A percentile compares a stretch with the other conserved stretches of the same genome.
phyloP scores from a whole-genome alignment of 1,284 basidiomycete genomes.

The Ganoderma sp. region DNA sequence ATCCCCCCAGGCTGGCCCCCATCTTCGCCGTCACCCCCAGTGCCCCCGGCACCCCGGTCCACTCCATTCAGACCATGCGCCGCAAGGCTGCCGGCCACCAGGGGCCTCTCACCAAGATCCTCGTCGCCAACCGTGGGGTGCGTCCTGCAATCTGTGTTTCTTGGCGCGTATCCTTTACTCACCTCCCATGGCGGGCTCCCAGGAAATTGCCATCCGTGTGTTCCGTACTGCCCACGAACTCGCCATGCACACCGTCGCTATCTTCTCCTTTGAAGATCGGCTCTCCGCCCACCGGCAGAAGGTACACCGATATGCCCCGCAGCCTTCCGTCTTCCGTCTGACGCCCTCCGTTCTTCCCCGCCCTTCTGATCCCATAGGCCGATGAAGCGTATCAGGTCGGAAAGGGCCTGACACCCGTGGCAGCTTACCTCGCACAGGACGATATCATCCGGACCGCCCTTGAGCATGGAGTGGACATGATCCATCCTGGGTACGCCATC shows the following conservation, averaged over 20 bases:
- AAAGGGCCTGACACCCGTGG: constrained; percentile 93
- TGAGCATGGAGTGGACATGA: constrained; percentile 99
- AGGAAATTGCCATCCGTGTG: constrained; percentile 99
- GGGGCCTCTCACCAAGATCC: constrained; percentile 90
- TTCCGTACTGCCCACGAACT: constrained; percentile 99
- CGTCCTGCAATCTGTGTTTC: constrained; percentile 39
- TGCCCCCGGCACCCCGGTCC: constrained; percentile 79
- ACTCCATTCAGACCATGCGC: constrained; percentile 90
- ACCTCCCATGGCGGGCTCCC: constrained; percentile 19
- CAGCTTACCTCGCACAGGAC: constrained; percentile 96
- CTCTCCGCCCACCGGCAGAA: constrained; percentile 98
- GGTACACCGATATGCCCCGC: constrained; percentile 49
- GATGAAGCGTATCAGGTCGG: constrained; percentile 99
- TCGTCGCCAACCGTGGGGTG: constrained; percentile 96
- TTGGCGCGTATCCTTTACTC: constrained; percentile 11
- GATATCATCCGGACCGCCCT: constrained; percentile 95
- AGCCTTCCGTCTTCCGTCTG: constrained; percentile 1
- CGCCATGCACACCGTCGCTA: constrained; percentile 98
- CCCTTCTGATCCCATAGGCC: constrained; percentile 58
- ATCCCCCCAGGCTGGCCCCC: constrained; percentile 73
- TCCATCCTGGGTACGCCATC: constrained; percentile 86
- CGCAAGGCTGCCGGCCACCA: constrained; percentile 91
- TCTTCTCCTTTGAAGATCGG: constrained; percentile 97
- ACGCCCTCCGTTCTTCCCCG: neutral
- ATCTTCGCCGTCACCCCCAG: constrained; percentile 76